Evolutionary conservation across 169 alveolate species (phyloP).

Genomic region (Plasmodium relictum): DNA sequence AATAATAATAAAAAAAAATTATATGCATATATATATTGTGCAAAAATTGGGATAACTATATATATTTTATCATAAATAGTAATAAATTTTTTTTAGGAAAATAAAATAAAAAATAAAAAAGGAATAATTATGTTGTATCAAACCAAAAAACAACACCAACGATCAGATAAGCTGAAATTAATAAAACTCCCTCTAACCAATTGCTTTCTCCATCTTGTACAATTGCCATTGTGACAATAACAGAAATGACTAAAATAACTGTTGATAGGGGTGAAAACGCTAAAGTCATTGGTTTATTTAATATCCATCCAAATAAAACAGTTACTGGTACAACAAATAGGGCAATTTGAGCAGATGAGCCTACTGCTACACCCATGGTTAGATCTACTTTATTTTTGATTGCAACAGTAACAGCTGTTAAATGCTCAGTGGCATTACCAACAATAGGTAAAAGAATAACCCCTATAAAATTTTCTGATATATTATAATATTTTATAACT

Average conservation of each 20-base stretch:
- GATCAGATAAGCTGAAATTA: constrained; percentile 88
- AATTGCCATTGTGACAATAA: constrained; percentile 85
- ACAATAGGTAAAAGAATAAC: constrained; percentile 91
- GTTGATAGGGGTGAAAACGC: constrained; percentile 88
- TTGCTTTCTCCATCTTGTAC: constrained; percentile 91
- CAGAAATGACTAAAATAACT: constrained; percentile 84
- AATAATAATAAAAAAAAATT: not conserved
- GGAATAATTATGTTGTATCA: constrained; percentile 28
- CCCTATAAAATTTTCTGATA: constrained; percentile 90
- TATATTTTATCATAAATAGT: too few relatives aligned
- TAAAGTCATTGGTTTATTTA: constrained; percentile 89
- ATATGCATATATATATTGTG: not conserved
- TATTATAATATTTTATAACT: constrained; percentile 83
- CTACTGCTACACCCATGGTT: constrained; percentile 93
- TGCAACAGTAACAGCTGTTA: constrained; percentile 90
- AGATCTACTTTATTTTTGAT: constrained; percentile 90
- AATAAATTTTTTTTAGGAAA: not conserved
- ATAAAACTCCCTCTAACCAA: constrained; percentile 91
- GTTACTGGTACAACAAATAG: constrained; percentile 90
- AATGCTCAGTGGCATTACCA: constrained; percentile 92
- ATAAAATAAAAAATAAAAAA: not conserved
- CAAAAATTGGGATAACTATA: not conserved
- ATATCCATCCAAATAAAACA: constrained; percentile 90
- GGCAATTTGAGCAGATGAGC: constrained; percentile 91
- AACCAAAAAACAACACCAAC: constrained; percentile 89